phyloP scores from a whole-genome alignment of 2,329 filamentous ascomycete species.

The Talaromyces sp. region DNA sequence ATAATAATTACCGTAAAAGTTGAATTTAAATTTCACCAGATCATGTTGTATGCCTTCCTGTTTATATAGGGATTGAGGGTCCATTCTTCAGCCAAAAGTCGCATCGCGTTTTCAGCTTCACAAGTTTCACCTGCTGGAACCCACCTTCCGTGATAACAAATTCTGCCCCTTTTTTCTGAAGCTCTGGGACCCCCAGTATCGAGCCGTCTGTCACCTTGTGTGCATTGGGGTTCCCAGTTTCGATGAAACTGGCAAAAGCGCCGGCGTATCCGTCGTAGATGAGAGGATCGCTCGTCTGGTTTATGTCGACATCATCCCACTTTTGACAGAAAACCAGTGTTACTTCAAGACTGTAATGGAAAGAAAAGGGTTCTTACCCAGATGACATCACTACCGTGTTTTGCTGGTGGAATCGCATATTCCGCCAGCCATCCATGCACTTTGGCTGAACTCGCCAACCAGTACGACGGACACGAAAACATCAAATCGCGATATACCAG shows the following conservation, averaged over 20 bases:
- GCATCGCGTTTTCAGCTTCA: background rate
- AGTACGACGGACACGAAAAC: conserved; percentile 56
- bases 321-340: conserved; percentile 15
- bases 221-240: conserved; percentile 54
- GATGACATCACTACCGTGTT: conserved; percentile 53
- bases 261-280: conserved; percentile 55
- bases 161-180: background rate
- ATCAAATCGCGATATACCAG: conserved; percentile 55
- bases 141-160: background rate
- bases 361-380: conserved; percentile 39
- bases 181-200: background rate
- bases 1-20: background rate
- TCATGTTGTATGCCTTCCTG: background rate
- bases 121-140: background rate
- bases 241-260: conserved; percentile 56
- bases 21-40: background rate
- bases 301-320: conserved; percentile 53
- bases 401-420: conserved; percentile 56
- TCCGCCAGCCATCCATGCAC: conserved; percentile 51
- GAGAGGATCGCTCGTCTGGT: conserved; percentile 48
- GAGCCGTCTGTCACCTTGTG: conserved; percentile 47
- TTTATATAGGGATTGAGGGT: background rate
- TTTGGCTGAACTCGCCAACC: conserved; percentile 45
- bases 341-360: background rate
- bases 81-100: background rate